These are phyloP conservation scores for Beta macrorhiza DNA, from an alignment of 179 eudicot species.

Conservation along the genomic window DNA sequence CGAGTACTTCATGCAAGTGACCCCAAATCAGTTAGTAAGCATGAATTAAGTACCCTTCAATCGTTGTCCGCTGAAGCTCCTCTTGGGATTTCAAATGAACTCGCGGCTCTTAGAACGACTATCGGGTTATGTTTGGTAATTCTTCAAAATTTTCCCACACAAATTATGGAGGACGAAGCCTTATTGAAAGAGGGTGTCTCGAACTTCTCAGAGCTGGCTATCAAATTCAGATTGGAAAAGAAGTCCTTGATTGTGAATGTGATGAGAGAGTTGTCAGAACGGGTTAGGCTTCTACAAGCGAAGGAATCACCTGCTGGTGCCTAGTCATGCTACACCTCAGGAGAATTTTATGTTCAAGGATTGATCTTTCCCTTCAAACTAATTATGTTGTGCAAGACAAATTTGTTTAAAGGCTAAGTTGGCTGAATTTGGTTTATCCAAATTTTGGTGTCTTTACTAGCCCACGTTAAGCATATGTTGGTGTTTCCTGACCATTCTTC, in stretches of 20 bases:
- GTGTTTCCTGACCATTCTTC: no score
- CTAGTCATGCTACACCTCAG: background rate
- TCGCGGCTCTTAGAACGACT: slow-evolving; percentile 55
- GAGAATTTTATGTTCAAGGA: no score
- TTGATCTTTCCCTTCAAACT: no score
- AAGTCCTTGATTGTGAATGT: slow-evolving; percentile 65
- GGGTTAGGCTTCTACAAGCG: slow-evolving; percentile 48
- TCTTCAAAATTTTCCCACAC: slow-evolving; percentile 71
- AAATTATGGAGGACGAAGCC: slow-evolving; percentile 77
- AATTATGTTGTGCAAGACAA: no score
- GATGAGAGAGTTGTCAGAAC: slow-evolving; percentile 67
- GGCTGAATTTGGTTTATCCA: no score
- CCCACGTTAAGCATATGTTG: no score
- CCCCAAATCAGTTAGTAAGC: slow-evolving; percentile 41
- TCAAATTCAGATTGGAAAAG: slow-evolving; percentile 76
- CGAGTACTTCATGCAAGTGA: slow-evolving; percentile 61
- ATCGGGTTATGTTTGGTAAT: slow-evolving; percentile 73
- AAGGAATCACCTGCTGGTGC: slow-evolving; percentile 41
- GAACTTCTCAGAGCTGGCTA: slow-evolving; percentile 53
- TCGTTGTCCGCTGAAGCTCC: slow-evolving; percentile 70
- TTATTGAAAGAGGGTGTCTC: slow-evolving; percentile 53
- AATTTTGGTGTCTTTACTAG: no score
- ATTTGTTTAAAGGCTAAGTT: no score
- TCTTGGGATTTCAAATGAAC: slow-evolving; percentile 64
- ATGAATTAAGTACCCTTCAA: slow-evolving; percentile 52